These are phyloP conservation scores for Rhizophlyctis rosea DNA, from an alignment of 192 early-diverging fungal genomes.

Conservation along the genomic window DNA sequence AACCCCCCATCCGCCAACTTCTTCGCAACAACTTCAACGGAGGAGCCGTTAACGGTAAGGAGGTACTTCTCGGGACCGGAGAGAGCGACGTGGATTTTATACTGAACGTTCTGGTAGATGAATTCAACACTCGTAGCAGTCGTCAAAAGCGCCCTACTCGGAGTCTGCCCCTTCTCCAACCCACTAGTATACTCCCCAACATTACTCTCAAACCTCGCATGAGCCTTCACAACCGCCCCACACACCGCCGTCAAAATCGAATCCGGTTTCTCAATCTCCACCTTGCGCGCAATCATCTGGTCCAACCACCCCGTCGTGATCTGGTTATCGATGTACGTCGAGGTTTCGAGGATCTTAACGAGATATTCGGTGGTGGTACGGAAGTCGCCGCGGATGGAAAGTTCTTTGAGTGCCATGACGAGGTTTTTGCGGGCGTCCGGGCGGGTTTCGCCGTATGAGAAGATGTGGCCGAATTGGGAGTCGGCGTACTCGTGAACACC, in stretches of 20 bases:
- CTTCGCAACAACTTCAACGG: slow-evolving; percentile 79
- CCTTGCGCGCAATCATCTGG: slow-evolving; percentile 79
- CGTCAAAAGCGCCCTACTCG: slow-evolving; percentile 67
- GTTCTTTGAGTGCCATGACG: slow-evolving; percentile 95
- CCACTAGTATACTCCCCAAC: slow-evolving; percentile 72
- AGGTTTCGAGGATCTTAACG: slow-evolving; percentile 85
- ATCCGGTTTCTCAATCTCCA: slow-evolving; percentile 90
- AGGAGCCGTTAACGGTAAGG: slow-evolving; percentile 78
- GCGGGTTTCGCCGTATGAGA: slow-evolving; percentile 93
- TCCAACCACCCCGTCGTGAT: slow-evolving; percentile 97
- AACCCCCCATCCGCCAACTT: slow-evolving; percentile 88
- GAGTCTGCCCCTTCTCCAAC: slow-evolving; percentile 92
- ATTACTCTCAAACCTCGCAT: slow-evolving; percentile 60
- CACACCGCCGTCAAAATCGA: slow-evolving; percentile 86
- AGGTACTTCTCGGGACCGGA: slow-evolving; percentile 79
- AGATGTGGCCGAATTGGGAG: slow-evolving; percentile 98
- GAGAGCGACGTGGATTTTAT: slow-evolving; percentile 78
- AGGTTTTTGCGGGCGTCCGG: slow-evolving; percentile 92
- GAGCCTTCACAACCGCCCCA: slow-evolving; percentile 87
- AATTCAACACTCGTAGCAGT: slow-evolving; percentile 83
- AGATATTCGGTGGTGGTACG: slow-evolving; percentile 98
- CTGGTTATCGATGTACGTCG: slow-evolving; percentile 82
- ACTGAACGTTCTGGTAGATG: slow-evolving; percentile 89
- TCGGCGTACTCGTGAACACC: slow-evolving; percentile 99
- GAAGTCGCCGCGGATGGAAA: slow-evolving; percentile 98